Conservation (phyloP, 768 basidiomycete genomes). For the Serpula lacrymans region DNA sequence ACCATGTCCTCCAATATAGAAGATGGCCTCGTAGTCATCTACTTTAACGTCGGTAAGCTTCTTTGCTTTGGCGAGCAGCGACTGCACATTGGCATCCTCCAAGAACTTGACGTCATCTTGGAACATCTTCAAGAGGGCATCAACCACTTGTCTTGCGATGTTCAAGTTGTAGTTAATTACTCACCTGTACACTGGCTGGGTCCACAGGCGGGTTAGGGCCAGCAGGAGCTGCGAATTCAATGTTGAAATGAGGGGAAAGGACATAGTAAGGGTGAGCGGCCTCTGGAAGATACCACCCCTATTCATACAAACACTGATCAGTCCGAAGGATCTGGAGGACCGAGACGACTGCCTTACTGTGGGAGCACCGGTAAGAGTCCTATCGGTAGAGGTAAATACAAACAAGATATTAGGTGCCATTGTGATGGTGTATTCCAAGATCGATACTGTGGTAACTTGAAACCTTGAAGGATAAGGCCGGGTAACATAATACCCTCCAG, state of each 20-base stretch:
- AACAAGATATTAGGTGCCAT: constrained; percentile 54
- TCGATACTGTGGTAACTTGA: too few species aligned
- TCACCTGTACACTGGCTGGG: constrained; percentile 47
- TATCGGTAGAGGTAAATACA: constrained; percentile 68
- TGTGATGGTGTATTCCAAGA: constrained; percentile 9
- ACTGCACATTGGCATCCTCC: constrained; percentile 50
- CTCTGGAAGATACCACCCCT: constrained; percentile 82
- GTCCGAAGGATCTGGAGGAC: not conserved
- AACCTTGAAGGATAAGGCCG: too few species aligned
- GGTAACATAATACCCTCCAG: too few species aligned
- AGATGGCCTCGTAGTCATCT: constrained; percentile 67
- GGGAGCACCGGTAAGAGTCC: constrained; percentile 46
- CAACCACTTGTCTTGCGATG: too few species aligned
- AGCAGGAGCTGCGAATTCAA: constrained; percentile 58
- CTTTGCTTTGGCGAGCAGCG: constrained; percentile 54
- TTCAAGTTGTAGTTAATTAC: too few species aligned
- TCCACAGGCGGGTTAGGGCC: constrained; percentile 75
- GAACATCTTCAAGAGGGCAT: constrained; percentile 37
- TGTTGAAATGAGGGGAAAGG: constrained; percentile 44
- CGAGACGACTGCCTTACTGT: constrained; percentile 38
- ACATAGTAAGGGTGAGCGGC: constrained; percentile 70
- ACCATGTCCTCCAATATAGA: constrained; percentile 79
- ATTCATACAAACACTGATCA: not conserved
- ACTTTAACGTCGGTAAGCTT: constrained; percentile 56
- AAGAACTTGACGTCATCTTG: constrained; percentile 61